Percentiles rank a stretch among this genome's conserved stretches.
These are phyloP conservation scores for Penicillium sp. DNA, from an alignment of 2,329 filamentous ascomycete species.

Conservation along the genomic window DNA sequence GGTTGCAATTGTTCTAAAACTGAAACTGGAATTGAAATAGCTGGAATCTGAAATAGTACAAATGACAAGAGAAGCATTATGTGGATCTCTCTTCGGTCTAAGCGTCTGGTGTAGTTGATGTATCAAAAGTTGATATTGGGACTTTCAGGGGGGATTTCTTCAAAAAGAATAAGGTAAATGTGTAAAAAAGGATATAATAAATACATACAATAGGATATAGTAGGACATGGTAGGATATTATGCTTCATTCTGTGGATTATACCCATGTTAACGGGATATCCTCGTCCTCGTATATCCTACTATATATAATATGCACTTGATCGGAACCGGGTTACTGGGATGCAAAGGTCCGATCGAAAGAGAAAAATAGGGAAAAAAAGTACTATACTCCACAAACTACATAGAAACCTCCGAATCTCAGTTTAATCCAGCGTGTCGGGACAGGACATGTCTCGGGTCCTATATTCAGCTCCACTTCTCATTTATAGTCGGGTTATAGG, in stretches of 20 bases:
- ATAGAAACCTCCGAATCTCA: background rate
- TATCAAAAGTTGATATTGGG: conserved; percentile 2
- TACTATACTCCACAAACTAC: background rate
- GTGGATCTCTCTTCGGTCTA: conserved; percentile 1
- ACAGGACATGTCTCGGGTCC: background rate
- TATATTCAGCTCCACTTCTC: background rate
- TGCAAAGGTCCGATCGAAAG: conserved; percentile 9
- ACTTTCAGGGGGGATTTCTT: background rate
- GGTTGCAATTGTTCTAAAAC: background rate
- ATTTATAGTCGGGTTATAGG: background rate
- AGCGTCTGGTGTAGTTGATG: background rate
- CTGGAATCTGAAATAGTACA: background rate
- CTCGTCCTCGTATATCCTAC: background rate
- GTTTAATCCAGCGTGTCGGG: background rate
- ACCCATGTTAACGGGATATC: background rate
- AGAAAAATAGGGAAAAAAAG: background rate
- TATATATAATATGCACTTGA: conserved; percentile 2
- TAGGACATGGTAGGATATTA: background rate
- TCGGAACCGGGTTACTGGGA: conserved; percentile 21
- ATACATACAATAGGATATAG: background rate
- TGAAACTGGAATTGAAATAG: background rate
- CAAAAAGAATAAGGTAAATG: background rate
- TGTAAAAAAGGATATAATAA: background rate
- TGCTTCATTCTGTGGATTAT: background rate
- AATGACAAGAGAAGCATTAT: background rate